These are phyloP conservation scores for Termitomyces sp. DNA, from an alignment of 768 basidiomycete genomes.

Conservation along the genomic window DNA sequence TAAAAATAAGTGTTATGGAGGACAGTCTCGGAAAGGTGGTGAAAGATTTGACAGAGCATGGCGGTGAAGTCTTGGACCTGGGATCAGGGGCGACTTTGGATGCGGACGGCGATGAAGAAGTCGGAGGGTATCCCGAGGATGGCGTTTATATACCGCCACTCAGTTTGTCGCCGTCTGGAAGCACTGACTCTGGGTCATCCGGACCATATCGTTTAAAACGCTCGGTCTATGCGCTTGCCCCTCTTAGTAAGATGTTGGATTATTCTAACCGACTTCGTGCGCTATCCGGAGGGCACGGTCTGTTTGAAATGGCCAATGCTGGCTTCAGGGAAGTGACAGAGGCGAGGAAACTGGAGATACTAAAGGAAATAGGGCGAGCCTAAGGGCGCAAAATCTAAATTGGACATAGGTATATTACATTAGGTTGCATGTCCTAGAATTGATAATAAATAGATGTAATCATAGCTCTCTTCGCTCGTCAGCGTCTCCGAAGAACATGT, in stretches of 20 bases:
- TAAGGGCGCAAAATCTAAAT: conserved; percentile 22
- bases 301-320: conserved; percentile 74
- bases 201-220: conserved; percentile 43
- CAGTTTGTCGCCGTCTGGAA: conserved; percentile 68
- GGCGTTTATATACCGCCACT: conserved; percentile 72
- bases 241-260: conserved; percentile 78
- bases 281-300: conserved; percentile 75
- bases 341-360: conserved; percentile 60
- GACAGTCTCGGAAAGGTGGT: conserved; percentile 71
- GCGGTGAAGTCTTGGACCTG: conserved; percentile 74
- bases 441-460: conserved; percentile 14
- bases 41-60: conserved; percentile 79
- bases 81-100: conserved; percentile 34
- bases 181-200: conserved; percentile 20
- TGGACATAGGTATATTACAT: background rate
- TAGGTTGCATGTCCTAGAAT: conserved; percentile 1
- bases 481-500: conserved; percentile 75
- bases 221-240: conserved; percentile 67
- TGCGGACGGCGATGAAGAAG: conserved; percentile 28
- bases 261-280: conserved; percentile 76
- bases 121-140: conserved; percentile 48
- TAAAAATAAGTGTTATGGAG: conserved; percentile 65
- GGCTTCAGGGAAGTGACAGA: conserved; percentile 69
- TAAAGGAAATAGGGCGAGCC: conserved; percentile 73
- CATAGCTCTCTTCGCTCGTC: conserved; percentile 66